Conservation (phyloP, 2,329 filamentous ascomycete species). For the Emergomyces orientalis region DNA sequence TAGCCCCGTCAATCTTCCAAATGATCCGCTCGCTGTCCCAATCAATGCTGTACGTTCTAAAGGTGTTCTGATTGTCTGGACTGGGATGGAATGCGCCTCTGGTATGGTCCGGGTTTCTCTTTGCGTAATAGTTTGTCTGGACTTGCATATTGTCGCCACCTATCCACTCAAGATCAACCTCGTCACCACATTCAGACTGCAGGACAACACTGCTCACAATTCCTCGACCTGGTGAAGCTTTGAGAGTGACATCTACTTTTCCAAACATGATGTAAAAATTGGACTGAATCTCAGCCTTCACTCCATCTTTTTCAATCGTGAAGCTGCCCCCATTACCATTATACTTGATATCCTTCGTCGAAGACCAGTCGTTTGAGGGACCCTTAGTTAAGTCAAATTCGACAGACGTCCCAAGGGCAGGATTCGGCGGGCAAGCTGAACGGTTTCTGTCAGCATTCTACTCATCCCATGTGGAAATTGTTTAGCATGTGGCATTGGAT, state of each 20-base stretch:
- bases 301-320: conserved; percentile 64
- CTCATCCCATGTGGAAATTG: not conserved
- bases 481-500: not conserved
- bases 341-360: conserved; percentile 57
- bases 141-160: conserved; percentile 27
- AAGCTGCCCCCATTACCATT: conserved; percentile 67
- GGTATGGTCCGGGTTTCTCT: conserved; percentile 78
- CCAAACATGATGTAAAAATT: conserved; percentile 99
- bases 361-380: conserved; percentile 51
- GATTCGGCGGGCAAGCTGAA: conserved; percentile 56
- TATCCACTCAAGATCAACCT: conserved; percentile 68
- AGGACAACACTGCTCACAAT: conserved; percentile 88
- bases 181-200: conserved; percentile 85
- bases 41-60: conserved; percentile 46
- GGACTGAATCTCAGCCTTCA: conserved; percentile 75
- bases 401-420: conserved; percentile 49
- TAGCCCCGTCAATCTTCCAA: conserved; percentile 55
- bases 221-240: conserved; percentile 73
- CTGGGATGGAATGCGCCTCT: conserved; percentile 67
- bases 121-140: conserved; percentile 93
- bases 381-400: conserved; percentile 38
- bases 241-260: conserved; percentile 72
- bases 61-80: conserved; percentile 43
- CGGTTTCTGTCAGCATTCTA: conserved; percentile 37
- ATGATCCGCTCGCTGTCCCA: conserved; percentile 55